Base-by-base conservation (phyloP, 495 filamentous ascomycete species). In the Cercophora scortea region DNA sequence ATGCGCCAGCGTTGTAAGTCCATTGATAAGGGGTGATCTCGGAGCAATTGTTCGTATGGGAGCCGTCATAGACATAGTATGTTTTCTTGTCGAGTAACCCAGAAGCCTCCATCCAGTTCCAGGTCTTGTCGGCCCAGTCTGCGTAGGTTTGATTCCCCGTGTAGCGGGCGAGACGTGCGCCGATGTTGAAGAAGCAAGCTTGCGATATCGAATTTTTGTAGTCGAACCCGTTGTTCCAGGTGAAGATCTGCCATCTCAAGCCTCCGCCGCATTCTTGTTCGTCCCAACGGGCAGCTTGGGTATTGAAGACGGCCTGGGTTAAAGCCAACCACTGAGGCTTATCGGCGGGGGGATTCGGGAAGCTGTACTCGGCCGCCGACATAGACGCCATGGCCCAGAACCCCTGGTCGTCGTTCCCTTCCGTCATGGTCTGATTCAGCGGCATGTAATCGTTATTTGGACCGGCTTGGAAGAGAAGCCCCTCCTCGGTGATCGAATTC, bases 191-290 rank as follows among this genome's bases (percentile, higher is more conserved):
- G 60, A 88, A 82, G 42, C 79, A 79, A 0, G 80, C 86, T 52
- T 87, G 87, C 1, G 82, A 80, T 16, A 87, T 77, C 36, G 81
- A 76, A 62, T 90, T 90, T 63, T 89, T 89, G 67, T 83, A 88
- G 51, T 81, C 76, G 65, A 86, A 93, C 1, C 89, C 90, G 9
- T 75, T 81, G 69, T 90, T 88, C 67, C 84, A 90, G 3, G 79
- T 75, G 65, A 80, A 89, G 41, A 93, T 87, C 71, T 94, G 89
- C 89, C 89, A 94, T 34, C 84, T 75, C 45, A 94, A 69, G 1
- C 90, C 89, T 42, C 89, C 89, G 33, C 77, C 76, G 65, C 89
- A 95, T 15, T 78, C 77, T 6, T 66, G 58, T 2, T 69, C 69
- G 51, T 90, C 76, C 88, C 88, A 92, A 3, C 86, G 73, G 0